These are phyloP conservation scores for Gastrodia elata DNA, from an alignment of 106 monocot species.

Conservation along the genomic window DNA sequence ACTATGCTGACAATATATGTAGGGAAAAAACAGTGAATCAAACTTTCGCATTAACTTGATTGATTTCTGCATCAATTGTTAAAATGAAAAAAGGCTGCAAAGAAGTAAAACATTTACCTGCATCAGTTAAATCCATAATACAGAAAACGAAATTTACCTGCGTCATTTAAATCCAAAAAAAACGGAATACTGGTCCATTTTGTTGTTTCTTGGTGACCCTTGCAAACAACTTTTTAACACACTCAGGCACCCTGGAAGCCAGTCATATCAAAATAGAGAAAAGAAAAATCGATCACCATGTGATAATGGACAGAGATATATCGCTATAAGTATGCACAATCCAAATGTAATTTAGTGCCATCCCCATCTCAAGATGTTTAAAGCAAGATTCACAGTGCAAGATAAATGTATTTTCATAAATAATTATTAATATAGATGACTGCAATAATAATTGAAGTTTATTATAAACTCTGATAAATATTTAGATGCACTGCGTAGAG, in stretches of 20 bases:
- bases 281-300: neutral
- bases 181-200: conserved; percentile 72
- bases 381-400: conserved; percentile 2
- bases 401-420: neutral
- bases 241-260: conserved; percentile 56
- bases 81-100: neutral
- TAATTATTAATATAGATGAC: neutral
- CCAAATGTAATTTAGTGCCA: neutral
- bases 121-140: no score
- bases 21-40: neutral
- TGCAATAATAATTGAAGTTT: neutral
- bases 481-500: neutral
- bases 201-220: conserved; percentile 36
- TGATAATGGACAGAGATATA: neutral
- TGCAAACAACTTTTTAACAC: conserved; percentile 63
- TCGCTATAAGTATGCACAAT: neutral
- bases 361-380: neutral
- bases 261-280: conserved; percentile 3
- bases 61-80: neutral
- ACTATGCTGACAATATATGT: neutral
- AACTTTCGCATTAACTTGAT: neutral
- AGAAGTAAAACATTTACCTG: no score
- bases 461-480: neutral
- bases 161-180: conserved; percentile 95
- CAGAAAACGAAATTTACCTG: conserved; percentile 32